Conservation (phyloP, 805 yeast species). For the Blastobotrys parvus region DNA sequence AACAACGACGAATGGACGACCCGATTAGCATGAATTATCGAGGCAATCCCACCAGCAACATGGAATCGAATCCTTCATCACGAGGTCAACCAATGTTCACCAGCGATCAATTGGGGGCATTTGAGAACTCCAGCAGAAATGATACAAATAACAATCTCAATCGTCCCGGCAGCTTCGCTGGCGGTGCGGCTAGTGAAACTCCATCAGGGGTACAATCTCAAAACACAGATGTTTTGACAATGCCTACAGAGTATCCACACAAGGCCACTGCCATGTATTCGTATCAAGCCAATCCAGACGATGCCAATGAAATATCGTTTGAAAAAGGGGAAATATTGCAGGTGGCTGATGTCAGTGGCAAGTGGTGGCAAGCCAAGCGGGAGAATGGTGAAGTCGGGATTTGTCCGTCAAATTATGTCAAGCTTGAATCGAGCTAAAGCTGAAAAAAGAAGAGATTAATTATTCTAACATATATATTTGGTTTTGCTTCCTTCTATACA, state of each 20-base stretch:
- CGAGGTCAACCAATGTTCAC: slow-evolving; percentile 23
- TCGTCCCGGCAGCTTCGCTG: too few species aligned
- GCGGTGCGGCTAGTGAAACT: slow-evolving; percentile 2
- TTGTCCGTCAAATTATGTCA: slow-evolving; percentile 91
- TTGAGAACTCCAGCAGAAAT: slow-evolving; percentile 33
- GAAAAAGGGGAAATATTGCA: slow-evolving; percentile 85
- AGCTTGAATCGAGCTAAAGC: slow-evolving; percentile 31
- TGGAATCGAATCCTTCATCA: neutral
- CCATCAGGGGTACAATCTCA: neutral
- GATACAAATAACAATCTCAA: too few species aligned
- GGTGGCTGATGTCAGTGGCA: slow-evolving; percentile 86
- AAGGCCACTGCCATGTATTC: slow-evolving; percentile 80
- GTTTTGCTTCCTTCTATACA: neutral
- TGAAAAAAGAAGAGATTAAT: neutral
- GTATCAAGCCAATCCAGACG: slow-evolving; percentile 86
- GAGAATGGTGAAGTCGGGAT: slow-evolving; percentile 90
- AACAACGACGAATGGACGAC: slow-evolving; percentile 2
- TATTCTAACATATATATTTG: neutral
- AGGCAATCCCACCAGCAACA: neutral
- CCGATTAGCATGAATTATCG: slow-evolving; percentile 15
- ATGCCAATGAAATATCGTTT: slow-evolving; percentile 86
- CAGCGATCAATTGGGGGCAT: slow-evolving; percentile 32
- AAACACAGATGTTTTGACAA: slow-evolving; percentile 12
- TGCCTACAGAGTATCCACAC: slow-evolving; percentile 56
- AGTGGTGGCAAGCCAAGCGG: slow-evolving; percentile 98